Evolutionary conservation across 2,329 filamentous ascomycete genomes (phyloP).

Genomic region (Penicillium nordicum): DNA sequence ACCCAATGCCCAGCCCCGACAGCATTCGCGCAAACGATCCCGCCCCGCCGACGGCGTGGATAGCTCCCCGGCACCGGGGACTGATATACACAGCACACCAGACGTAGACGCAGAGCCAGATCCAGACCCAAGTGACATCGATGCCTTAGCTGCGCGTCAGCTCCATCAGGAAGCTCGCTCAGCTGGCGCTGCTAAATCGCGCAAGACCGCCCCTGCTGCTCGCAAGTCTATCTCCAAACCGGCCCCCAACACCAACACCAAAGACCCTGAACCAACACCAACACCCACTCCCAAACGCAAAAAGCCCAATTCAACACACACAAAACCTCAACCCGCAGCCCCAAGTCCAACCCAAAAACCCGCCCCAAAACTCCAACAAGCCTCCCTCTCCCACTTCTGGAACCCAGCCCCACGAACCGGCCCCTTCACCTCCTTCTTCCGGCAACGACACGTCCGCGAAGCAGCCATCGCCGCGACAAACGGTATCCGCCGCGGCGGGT

Average conservation of each 20-base stretch:
- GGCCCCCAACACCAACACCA: background rate
- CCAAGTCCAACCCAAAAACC: background rate
- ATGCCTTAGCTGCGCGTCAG: constrained; percentile 69
- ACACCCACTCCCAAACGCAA: constrained; percentile 29
- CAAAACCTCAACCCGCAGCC: constrained; percentile 10
- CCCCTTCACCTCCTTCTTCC: constrained; percentile 84
- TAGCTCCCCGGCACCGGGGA: constrained; percentile 39
- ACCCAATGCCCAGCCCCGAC: background rate
- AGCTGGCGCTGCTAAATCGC: constrained; percentile 46
- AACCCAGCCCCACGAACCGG: constrained; percentile 40
- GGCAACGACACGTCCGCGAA: constrained; percentile 74
- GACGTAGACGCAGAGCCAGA: background rate
- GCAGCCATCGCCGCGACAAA: constrained; percentile 60
- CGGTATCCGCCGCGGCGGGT: constrained; percentile 61
- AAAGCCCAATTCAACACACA: constrained; percentile 9
- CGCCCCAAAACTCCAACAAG: constrained; percentile 8
- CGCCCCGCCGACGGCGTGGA: constrained; percentile 45
- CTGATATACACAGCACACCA: constrained; percentile 28
- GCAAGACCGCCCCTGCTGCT: constrained; percentile 20
- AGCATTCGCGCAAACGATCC: constrained; percentile 15
- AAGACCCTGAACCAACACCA: background rate
- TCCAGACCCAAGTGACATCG: constrained; percentile 66
- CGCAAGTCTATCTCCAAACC: constrained; percentile 13
- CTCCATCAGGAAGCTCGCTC: constrained; percentile 68
- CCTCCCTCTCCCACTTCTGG: constrained; percentile 15